Base-by-base conservation (phyloP, 1,284 basidiomycete genomes). In the Puccinia hordei region DNA sequence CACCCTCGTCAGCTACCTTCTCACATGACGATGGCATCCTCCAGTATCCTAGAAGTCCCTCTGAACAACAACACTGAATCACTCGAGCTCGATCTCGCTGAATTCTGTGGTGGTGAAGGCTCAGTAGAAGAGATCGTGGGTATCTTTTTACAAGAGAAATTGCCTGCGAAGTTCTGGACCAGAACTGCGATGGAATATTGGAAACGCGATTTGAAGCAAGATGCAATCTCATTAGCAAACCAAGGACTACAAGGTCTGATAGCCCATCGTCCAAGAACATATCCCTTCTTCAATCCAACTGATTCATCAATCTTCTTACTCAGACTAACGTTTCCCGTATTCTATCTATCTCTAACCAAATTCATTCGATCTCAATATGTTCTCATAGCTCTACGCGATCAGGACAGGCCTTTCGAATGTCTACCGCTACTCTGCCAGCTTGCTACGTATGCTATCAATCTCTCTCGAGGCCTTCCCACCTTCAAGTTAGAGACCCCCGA, bases 41-140 rank as follows among this genome's bases (percentile, higher is more conserved):
- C 51, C 6, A 78, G 41, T 51, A 78, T 78, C 27, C 63, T 78
- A 15, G 76, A 78, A 51, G 76, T 78, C 17, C 76, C 76, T 8
- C 38, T 78, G 15, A 78, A 78, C 35, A 78, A 78, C 51, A 78
- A 78, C 51, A 78, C 76, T 33, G 76, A 78, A 59, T 78, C 76
- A 55, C 53, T 78, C 22, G 76, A 78, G 49, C 53, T 78, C 9
- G 76, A 78, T 65, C 53, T 78, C 1, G 66, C 61, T 44, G 76
- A 78, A 71, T 55, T 78, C 46, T 78, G 76, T 71, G 76, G 66
- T 22, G 66, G 65, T 10, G 76, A 69, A 57, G 63, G 65, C 17
- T 69, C 76, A 19, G 76, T 78, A 17, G 66, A 78, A 38, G 76
- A 78, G 57, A 71, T 78, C 22, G 53, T 78, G 12, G 76, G 66